Evolutionary conservation across 2,329 filamentous ascomycete genomes (phyloP).

Genomic region (Cordyceps pruinosa): DNA sequence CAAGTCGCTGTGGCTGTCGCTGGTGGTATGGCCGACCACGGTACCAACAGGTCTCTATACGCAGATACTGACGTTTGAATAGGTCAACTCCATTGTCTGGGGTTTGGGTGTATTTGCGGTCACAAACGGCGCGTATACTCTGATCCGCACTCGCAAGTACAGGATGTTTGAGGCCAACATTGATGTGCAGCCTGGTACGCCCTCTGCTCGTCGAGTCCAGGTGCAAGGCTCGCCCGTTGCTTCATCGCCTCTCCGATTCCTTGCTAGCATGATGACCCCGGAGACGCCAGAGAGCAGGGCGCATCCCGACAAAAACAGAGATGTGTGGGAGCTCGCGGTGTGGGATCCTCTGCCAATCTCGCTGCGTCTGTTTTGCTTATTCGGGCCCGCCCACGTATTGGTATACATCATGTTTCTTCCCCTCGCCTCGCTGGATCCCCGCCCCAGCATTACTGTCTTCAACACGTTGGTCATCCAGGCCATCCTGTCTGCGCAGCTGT

Average conservation of each 20-base stretch:
- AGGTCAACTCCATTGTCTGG: constrained; percentile 69
- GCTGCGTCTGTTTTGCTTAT: constrained; percentile 76
- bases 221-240: constrained; percentile 76
- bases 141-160: constrained; percentile 77
- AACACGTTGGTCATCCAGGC: constrained; percentile 71
- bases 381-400: constrained; percentile 88
- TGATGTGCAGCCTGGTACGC: constrained; percentile 67
- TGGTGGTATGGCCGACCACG: constrained; percentile 37
- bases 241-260: constrained; percentile 69
- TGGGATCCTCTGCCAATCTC: constrained; percentile 90
- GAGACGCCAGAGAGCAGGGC: constrained; percentile 74
- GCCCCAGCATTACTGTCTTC: constrained; percentile 79
- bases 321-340: constrained; percentile 90
- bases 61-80: constrained; percentile 12
- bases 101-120: constrained; percentile 59
- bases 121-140: constrained; percentile 73
- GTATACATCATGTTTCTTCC: constrained; percentile 87
- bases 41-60: constrained; percentile 9
- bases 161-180: constrained; percentile 84
- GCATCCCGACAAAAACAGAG: constrained; percentile 71
- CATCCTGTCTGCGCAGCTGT: constrained; percentile 70
- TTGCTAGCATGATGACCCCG: constrained; percentile 60
- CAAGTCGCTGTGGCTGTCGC: constrained; percentile 57
- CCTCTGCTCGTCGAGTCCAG: constrained; percentile 80
- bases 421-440: constrained; percentile 63